Base-by-base conservation (phyloP, 495 filamentous ascomycete genomes). In the Cercophora scortea region DNA sequence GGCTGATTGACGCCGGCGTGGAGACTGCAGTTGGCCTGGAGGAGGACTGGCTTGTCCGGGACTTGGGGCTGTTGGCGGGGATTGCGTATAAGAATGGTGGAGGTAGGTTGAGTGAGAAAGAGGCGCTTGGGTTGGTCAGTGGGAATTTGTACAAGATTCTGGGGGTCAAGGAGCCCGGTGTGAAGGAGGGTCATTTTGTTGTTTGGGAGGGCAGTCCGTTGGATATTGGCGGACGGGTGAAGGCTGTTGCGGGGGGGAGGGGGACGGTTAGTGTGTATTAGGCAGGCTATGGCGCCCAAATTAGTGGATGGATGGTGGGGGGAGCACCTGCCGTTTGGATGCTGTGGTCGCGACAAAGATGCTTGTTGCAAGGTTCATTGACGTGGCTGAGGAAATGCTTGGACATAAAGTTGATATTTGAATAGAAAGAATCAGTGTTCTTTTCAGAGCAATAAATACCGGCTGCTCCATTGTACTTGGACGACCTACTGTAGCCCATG, bases 1-100 rank as follows among this genome's bases (percentile, higher is more conserved):
- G 40, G 13, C 68, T 80, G 4, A 32, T 75, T 1, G 68, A 72
- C 32, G 76, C 76, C 32, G 62, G 71, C 8, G 76, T 80, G 2
- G 44, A 53, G 6, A 66, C 70, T 8, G 78, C 67, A 0, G 69
- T 80, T 17, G 69, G 74, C 3, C 58, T 74, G 6, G 61, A 70
- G 16, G 76, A 79, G 62, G 71, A 79, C 55, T 79, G 71, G 70
- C 46, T 70, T 32, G 76, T 77, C 6, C 55, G 74, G 17, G 71
- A 79, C 36, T 42, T 76, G 44, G 68, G 66, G 1, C 52, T 81
- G 45, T 51, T 72, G 38, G 78, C 79, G 1, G 78, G 78, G 3
- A 77, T 71, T 32, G 78, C 67, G 54, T 69, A 67, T 57, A 58
- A 61, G 53, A 79, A 81, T 53, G 59, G 76, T 10, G 79, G 61